Evolutionary conservation across 768 basidiomycete species (phyloP), one percentile per base, ranked within the genome.

Genomic region (Pulveroboletus sp.): DNA sequence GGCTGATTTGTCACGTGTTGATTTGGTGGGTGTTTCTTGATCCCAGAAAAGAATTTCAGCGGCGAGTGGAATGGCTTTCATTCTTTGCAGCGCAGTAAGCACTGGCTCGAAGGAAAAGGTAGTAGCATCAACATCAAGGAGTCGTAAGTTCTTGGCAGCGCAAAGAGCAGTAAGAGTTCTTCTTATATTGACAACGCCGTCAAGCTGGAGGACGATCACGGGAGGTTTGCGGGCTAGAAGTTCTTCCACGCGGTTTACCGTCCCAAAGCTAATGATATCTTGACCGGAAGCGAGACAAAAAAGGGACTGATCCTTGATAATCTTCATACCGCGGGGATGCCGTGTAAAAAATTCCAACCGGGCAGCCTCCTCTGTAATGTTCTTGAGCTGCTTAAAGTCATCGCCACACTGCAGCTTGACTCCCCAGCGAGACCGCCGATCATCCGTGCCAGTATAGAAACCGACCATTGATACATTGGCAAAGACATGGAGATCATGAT

Each of bases 41-140:
- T 69, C 66, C 83, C 83, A 86, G 17, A 75, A 69, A 2, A 86
- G 47, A 5, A 87, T 58, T 42, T 85, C 82, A 11, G 64, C 51
- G 0, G 72, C 58, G 1, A 87, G 68, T 0, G 82, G 75, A n/a
- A 84, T 47, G 1, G 36, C 37, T 2, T 27, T 61, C 44, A 69
- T 74, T 21, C 69, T 58, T 61, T 85, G 74, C 13, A 87, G 65
- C 0, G 74, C 76, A 17, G 67, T 70, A n/a, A 87, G 71, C 27
- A 87, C 71, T 0, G 83, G 83, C 55, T 82, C 75, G 44, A 77
- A 87, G 0, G 84, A 64, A 53, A 86, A 87, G 2, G 80, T 58
- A 0, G 82, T 78, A 0, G 79, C 75, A 51, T 84, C 73, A 20
- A 85, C 75, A 47, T 80, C 79, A 19, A 85, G 54, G 34, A 86